Percentiles rank a stretch among this genome's conserved stretches.
These are phyloP conservation scores for Enterocytospora artemiae DNA, from an alignment of 371 early-diverging fungal genomes.

Conservation along the genomic window DNA sequence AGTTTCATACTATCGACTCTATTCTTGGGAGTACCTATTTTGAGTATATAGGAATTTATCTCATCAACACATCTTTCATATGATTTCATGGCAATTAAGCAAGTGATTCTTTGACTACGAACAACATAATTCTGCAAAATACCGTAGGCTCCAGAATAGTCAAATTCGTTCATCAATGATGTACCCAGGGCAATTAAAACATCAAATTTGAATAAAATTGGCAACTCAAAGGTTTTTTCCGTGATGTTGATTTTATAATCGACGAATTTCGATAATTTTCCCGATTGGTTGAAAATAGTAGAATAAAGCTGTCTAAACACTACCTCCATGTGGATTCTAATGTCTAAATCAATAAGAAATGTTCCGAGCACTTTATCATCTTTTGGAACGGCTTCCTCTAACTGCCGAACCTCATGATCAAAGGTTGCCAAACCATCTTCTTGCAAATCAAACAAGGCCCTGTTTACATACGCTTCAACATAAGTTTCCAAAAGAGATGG, in stretches of 20 bases:
- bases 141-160: conserved; percentile 3
- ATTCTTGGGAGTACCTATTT: background rate
- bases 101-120: conserved; percentile 21
- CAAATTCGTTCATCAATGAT: conserved; percentile 2
- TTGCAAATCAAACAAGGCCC: conserved; percentile 18
- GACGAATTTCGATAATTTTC: background rate
- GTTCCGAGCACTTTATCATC: background rate
- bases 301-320: too few relatives aligned
- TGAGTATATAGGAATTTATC: conserved; percentile 9
- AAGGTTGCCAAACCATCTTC: too few relatives aligned
- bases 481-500: conserved; percentile 8
- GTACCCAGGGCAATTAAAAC: conserved; percentile 1
- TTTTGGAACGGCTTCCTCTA: too few relatives aligned
- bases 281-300: background rate
- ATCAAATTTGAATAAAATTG: conserved; percentile 27
- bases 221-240: conserved; percentile 15
- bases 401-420: too few relatives aligned
- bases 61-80: conserved; percentile 16
- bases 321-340: too few relatives aligned
- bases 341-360: background rate
- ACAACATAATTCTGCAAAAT: background rate
- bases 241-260: background rate
- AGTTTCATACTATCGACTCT: conserved; percentile 1
- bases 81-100: conserved; percentile 22
- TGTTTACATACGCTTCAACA: conserved; percentile 37